These are phyloP conservation scores for Amylocystis lapponica DNA, from an alignment of 768 basidiomycete species.

Conservation along the genomic window DNA sequence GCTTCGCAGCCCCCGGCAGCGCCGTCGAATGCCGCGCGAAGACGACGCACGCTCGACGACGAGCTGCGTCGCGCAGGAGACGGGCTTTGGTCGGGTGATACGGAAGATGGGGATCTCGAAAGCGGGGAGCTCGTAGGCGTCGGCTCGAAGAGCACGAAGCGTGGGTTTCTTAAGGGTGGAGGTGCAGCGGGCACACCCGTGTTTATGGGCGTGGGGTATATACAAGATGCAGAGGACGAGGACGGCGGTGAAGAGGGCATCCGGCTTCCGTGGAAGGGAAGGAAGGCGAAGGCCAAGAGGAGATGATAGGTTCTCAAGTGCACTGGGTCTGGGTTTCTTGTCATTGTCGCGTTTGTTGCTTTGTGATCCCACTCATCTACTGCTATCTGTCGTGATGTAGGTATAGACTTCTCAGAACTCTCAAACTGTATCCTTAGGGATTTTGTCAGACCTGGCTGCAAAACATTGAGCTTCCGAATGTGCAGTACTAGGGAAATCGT, in stretches of 20 bases:
- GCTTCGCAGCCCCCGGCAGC: not conserved
- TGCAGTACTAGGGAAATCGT: too few species aligned
- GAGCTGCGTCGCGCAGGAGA: conserved; percentile 48
- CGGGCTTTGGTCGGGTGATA: conserved; percentile 23
- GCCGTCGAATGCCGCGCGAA: conserved; percentile 18
- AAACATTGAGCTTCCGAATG: too few species aligned
- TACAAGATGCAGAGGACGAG: conserved; percentile 43
- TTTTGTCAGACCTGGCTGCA: too few species aligned
- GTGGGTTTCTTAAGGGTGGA: conserved; percentile 68
- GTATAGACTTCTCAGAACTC: too few species aligned
- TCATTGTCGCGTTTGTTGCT: too few species aligned
- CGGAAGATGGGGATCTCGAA: conserved; percentile 37
- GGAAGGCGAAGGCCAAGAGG: too few species aligned
- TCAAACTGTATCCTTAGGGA: too few species aligned
- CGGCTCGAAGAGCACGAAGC: conserved; percentile 46
- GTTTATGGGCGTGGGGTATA: conserved; percentile 64
- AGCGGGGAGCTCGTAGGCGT: conserved; percentile 46
- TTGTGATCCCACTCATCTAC: too few species aligned
- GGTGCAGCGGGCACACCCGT: conserved; percentile 70
- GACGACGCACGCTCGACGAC: conserved; percentile 60
- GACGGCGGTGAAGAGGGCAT: conserved; percentile 4
- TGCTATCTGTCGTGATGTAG: too few species aligned
- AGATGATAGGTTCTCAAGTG: too few species aligned
- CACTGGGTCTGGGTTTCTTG: too few species aligned
- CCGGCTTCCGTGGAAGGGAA: too few species aligned